These are phyloP conservation scores for Umbelopsis ramanniana DNA, from an alignment of 192 early-diverging fungal species.

Conservation along the genomic window DNA sequence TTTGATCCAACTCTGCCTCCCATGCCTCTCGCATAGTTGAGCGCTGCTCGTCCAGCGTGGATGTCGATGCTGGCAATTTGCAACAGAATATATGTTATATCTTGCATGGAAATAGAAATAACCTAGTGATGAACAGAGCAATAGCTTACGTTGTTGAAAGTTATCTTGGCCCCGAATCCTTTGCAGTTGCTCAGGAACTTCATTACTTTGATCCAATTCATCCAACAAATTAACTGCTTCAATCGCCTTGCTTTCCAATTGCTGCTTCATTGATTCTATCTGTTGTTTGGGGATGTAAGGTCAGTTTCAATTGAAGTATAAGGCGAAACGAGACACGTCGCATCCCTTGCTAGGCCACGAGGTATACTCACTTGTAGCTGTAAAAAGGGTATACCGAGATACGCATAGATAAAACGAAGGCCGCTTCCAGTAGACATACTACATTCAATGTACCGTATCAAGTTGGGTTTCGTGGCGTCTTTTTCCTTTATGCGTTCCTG, in stretches of 20 bases:
- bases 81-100: background rate
- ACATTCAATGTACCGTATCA: slow-evolving; percentile 56
- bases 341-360: background rate
- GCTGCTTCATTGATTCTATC: slow-evolving; percentile 57
- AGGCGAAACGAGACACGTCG: background rate
- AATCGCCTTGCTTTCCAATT: slow-evolving; percentile 56
- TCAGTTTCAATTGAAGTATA: background rate
- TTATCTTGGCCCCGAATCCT: slow-evolving; percentile 34
- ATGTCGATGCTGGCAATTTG: slow-evolving; percentile 17
- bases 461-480: slow-evolving; percentile 49
- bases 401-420: slow-evolving; percentile 56
- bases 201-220: slow-evolving; percentile 41
- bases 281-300: slow-evolving; percentile 1
- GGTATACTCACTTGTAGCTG: slow-evolving; percentile 51
- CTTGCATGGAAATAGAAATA: background rate
- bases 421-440: slow-evolving; percentile 59
- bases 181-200: slow-evolving; percentile 32
- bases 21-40: slow-evolving; percentile 24
- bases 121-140: background rate
- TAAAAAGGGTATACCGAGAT: slow-evolving; percentile 60
- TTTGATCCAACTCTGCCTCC: slow-evolving; percentile 25
- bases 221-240: slow-evolving; percentile 51
- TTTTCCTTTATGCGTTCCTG: slow-evolving; percentile 37
- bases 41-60: slow-evolving; percentile 27
- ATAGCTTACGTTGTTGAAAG: slow-evolving; percentile 30